phyloP scores from a whole-genome alignment of 148 eudicot genomes.

The Rhododendron simsii region DNA sequence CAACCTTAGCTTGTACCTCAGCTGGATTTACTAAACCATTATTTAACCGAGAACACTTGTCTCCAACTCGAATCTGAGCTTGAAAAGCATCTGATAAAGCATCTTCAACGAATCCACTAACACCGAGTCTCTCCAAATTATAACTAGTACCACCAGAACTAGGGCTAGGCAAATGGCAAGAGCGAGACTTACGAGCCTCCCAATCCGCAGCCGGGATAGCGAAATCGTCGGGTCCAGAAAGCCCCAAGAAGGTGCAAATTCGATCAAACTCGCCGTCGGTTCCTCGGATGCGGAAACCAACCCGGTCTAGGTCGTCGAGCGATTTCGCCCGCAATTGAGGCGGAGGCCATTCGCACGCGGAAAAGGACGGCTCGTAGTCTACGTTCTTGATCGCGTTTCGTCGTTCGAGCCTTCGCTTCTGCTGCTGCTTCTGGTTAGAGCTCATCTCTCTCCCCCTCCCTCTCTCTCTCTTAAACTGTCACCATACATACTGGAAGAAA shows the following conservation, averaged over 20 bases:
- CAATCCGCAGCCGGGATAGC: constrained; percentile 54
- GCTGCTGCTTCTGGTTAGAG: background rate
- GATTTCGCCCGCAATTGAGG: constrained; percentile 31
- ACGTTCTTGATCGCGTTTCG: constrained; percentile 61
- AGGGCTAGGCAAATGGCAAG: constrained; percentile 15
- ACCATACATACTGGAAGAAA: too few species aligned
- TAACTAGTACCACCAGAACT: background rate
- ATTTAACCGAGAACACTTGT: background rate
- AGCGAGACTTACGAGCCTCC: constrained; percentile 43
- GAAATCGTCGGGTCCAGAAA: constrained; percentile 70
- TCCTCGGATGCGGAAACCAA: constrained; percentile 63
- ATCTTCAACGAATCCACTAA: background rate
- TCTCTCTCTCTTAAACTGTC: background rate
- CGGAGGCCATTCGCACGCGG: constrained; percentile 27
- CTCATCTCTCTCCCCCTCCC: background rate
- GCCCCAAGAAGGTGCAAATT: constrained; percentile 43
- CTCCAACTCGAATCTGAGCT: constrained; percentile 4
- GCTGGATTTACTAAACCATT: background rate
- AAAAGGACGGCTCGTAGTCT: constrained; percentile 42
- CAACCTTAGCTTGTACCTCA: background rate
- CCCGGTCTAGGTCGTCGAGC: constrained; percentile 24
- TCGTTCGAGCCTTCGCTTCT: constrained; percentile 50
- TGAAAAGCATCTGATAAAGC: constrained; percentile 13
- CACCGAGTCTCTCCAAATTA: constrained; percentile 3
- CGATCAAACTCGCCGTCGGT: constrained; percentile 53